phyloP scores from a whole-genome alignment of 2,329 filamentous ascomycete species.

The Talaromyces sp. region DNA sequence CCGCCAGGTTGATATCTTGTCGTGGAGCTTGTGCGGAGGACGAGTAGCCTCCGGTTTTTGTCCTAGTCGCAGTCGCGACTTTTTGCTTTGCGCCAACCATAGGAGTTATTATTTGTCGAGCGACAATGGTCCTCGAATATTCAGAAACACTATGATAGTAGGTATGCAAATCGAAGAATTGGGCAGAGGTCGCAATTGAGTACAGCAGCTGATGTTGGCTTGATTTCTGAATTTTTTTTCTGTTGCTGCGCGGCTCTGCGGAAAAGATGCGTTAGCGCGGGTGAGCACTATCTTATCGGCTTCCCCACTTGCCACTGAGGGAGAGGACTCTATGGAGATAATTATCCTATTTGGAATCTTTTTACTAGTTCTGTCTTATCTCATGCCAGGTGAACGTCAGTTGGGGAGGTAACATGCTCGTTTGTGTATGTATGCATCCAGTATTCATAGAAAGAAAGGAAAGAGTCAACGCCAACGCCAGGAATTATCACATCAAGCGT shows the following conservation, averaged over 20 bases:
- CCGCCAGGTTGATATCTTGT: conserved; percentile 23
- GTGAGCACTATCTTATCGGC: not conserved
- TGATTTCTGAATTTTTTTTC: conserved; percentile 12
- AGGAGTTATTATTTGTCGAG: not conserved
- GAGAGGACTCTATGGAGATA: not conserved
- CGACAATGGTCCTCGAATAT: not conserved
- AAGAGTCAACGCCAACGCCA: conserved; percentile 8
- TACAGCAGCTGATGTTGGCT: not conserved
- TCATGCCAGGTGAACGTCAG: too few species aligned
- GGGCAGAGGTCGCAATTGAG: not conserved
- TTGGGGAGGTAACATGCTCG: not conserved
- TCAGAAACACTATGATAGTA: too few species aligned
- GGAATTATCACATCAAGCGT: conserved; percentile 9
- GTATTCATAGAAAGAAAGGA: not conserved
- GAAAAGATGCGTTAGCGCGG: conserved; percentile 15
- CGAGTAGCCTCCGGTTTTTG: conserved; percentile 23
- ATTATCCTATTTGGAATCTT: too few species aligned
- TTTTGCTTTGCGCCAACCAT: conserved; percentile 31
- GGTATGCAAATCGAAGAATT: too few species aligned
- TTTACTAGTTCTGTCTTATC: too few species aligned
- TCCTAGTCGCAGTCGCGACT: conserved; percentile 23
- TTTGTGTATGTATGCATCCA: conserved; percentile 2
- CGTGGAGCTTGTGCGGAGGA: conserved; percentile 20
- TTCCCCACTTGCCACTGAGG: not conserved
- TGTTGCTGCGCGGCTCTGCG: conserved; percentile 18